Base-by-base conservation (phyloP, 371 early-diverging fungal species). In the Rhizopus arrhizus region DNA sequence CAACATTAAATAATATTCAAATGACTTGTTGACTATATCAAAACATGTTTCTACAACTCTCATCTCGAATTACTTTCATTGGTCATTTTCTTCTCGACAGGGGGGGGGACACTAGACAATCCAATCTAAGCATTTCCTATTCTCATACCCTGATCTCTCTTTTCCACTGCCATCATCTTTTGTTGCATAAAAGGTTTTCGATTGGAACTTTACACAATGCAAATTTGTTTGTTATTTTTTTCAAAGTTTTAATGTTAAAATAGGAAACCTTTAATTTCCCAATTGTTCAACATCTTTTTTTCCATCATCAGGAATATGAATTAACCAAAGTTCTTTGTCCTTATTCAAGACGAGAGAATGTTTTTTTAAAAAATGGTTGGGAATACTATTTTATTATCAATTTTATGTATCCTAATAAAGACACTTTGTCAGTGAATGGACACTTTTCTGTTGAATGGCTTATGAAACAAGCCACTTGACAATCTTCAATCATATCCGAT, bases 271-370 rank as follows among this genome's bases (percentile, higher is more conserved):
- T 72, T 66, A 9, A 77, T 54, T 40, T 72, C 70, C 70, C 51
- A 75, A 62, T 11, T 53, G 41, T 3, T 53, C 61, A 1, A 80
- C 42, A 33, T 75, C 71, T 47, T 71, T 57, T 38, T 68, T 56
- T 70, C 78, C 81, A 57, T 74, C 71, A 15, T 72, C 68, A 29
- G 81, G 81, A 56, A 81, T 66, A 38, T 78, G 78, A 58, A 78
- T 78, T 40, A 81, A 53, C 78, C 78, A 81, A 45, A 78, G 58
- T 50, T 81, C 81, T 33, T 74, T 74, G 55, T 78, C 81, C 42
- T 77, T 74, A 56, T 73, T 72, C 7, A 49, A 7, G n/a, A 73
- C 36, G 4, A 22, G 36, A 10, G 56, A 10, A 35, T 63, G 53
- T 48, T 34, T 3, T 33, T 54, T 65, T n/a, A n/a, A n/a, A 12